A percentile compares a stretch with the other conserved stretches of the same genome.
These are phyloP conservation scores for Mycena venus DNA, from an alignment of 768 basidiomycete species.

Conservation along the genomic window DNA sequence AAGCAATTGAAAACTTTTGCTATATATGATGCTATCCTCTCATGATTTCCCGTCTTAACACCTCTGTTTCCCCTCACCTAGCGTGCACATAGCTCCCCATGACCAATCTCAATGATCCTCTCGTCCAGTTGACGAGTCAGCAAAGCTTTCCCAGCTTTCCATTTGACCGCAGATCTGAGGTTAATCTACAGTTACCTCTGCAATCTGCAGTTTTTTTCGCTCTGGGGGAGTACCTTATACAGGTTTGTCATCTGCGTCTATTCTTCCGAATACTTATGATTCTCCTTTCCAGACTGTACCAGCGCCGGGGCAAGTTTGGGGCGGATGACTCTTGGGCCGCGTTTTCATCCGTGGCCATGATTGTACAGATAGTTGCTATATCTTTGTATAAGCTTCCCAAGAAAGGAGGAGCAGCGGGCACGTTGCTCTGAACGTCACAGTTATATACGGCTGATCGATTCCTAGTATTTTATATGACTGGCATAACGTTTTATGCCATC, in stretches of 20 bases:
- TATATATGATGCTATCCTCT: no score
- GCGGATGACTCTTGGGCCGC: not conserved
- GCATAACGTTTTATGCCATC: slow-evolving; percentile 51
- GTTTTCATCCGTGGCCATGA: not conserved
- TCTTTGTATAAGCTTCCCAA: slow-evolving; percentile 1
- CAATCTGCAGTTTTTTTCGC: not conserved
- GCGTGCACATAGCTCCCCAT: no score
- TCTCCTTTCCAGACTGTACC: no score
- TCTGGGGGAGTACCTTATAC: not conserved
- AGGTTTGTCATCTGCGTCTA: not conserved
- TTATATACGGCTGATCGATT: not conserved
- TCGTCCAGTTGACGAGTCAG: not conserved
- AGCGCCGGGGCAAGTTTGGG: no score
- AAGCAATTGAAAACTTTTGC: no score
- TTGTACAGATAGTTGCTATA: not conserved
- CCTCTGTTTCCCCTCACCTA: no score
- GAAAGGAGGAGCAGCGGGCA: not conserved
- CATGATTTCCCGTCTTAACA: no score
- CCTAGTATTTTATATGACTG: slow-evolving; percentile 33
- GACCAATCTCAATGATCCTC: not conserved
- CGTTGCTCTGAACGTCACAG: not conserved
- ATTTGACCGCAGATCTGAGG: not conserved
- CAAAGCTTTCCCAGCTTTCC: not conserved
- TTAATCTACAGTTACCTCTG: not conserved
- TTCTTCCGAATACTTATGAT: not conserved